Conservation (phyloP, 2,329 filamentous ascomycete genomes). For the Alternaria ethzedia region DNA sequence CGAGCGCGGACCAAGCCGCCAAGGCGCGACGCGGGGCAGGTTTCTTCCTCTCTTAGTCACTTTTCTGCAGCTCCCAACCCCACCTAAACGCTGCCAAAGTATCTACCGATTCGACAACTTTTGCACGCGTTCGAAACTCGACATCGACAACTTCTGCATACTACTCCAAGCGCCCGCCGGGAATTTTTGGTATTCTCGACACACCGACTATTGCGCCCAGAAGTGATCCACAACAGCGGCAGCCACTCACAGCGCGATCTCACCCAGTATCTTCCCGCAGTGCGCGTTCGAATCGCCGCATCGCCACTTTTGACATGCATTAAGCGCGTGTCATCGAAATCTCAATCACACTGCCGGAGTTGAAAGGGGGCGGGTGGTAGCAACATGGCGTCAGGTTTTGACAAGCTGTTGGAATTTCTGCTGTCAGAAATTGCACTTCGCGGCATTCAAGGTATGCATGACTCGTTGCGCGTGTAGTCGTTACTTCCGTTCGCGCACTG, state of each 20-base stretch:
- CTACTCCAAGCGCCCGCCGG: background rate
- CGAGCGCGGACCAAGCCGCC: constrained; percentile 6
- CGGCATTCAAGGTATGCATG: constrained; percentile 62
- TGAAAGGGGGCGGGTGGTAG: constrained; percentile 24
- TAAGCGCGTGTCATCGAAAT: constrained; percentile 11
- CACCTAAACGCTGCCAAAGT: constrained; percentile 18
- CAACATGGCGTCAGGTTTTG: constrained; percentile 54
- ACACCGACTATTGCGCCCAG: background rate
- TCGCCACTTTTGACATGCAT: constrained; percentile 18
- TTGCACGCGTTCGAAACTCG: constrained; percentile 18
- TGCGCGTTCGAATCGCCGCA: constrained; percentile 31
- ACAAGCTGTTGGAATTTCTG: constrained; percentile 64
- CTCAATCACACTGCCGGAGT: constrained; percentile 15
- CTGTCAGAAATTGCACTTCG: constrained; percentile 65
- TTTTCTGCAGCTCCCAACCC: constrained; percentile 15
- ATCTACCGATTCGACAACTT: constrained; percentile 13
- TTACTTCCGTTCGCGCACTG: constrained; percentile 9
- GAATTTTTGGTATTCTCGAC: background rate
- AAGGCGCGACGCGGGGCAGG: constrained; percentile 9
- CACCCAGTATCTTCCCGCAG: constrained; percentile 5
- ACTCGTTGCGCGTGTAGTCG: constrained; percentile 12
- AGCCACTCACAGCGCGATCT: constrained; percentile 11
- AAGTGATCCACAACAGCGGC: background rate
- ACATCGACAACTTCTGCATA: background rate
- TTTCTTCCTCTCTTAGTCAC: constrained; percentile 6